Evolutionary conservation across 73 alveolate genomes (phyloP).

Genomic region (Blepharisma japonicum): DNA sequence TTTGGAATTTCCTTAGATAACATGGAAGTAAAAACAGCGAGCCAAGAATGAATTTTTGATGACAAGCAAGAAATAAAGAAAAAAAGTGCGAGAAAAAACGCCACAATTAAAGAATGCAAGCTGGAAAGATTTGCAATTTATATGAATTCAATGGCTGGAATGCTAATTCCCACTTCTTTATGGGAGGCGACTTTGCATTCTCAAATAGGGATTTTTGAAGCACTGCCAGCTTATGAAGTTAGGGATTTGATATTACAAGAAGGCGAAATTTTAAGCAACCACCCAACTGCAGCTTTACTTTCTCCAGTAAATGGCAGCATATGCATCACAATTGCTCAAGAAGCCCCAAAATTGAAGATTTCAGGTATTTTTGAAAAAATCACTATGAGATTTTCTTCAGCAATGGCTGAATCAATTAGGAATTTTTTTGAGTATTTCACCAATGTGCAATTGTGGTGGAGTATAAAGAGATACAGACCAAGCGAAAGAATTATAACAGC

Average conservation of each 20-base stretch:
- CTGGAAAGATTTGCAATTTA: conserved; percentile 3
- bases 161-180: conserved; percentile 21
- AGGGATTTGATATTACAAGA: conserved; percentile 1
- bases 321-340: not conserved
- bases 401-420: conserved; percentile 26
- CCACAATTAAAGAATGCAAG: conserved; percentile 3
- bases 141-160: conserved; percentile 18
- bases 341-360: conserved; percentile 10
- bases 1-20: not conserved
- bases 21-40: not conserved
- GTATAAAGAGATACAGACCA: not conserved
- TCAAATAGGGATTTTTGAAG: conserved; percentile 28
- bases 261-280: not conserved
- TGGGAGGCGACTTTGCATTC: conserved; percentile 26
- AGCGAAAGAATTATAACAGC: not conserved
- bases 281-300: not conserved
- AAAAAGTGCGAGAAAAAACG: not conserved
- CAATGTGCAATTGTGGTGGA: not conserved
- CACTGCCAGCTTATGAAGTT: conserved; percentile 28
- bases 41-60: conserved; percentile 1
- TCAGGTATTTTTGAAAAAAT: conserved; percentile 21
- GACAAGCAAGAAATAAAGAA: not conserved
- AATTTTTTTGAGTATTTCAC: not conserved
- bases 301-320: not conserved
- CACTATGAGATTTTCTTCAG: not conserved